Evolutionary conservation across 805 yeast species (phyloP), one percentile per base, ranked within the genome.

Genomic region (Metschnikowia cubensis): DNA sequence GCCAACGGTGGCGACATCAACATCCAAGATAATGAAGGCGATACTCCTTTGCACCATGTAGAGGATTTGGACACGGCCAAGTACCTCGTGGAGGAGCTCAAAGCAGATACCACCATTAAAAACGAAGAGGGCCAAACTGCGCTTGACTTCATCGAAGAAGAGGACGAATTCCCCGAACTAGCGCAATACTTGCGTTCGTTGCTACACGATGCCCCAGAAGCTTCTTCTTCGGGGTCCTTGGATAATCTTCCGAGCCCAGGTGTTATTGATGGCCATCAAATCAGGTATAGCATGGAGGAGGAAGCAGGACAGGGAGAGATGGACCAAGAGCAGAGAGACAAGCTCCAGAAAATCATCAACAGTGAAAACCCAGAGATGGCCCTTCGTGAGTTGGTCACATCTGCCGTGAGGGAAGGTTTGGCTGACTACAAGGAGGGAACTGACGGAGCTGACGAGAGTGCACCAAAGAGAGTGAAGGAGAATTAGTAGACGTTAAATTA

Each of bases 41-140:
- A 94, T 60, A 86, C 98, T 0, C 97, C 99, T 0, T 73, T 94
- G 53, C 98, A 92, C 65, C 95, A 89, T 58, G 88, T 83, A 20
- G 99, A 94, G 62, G 85, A 83, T 49, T 68, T 80, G 0, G 71
- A 64, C 1, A 76, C 82, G 1, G 97, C 96, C 1, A 80, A 77
- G 56, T 59, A 75, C 21, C 70, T 94, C 47, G 75, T 94, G 0
- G 88, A 83, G 56, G 80, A 81, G 46, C 75, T 84, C 32, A 75
- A 79, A 3, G 97, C 92, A 0, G 86, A 89, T 66, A 76, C 71
- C 63, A 80, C 67, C 40, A 58, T 81, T 35, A 79, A 74, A 62
- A 92, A 94, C 64, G 65, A 69, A 40, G 96, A 88, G 25, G 95
- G 89, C 3, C 77, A 80, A 60, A 90, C 92, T 1, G 73, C 96